These are phyloP conservation scores for Sugiyamaella grinbergsii DNA, from an alignment of 1,139 yeast genomes.

Conservation along the genomic window DNA sequence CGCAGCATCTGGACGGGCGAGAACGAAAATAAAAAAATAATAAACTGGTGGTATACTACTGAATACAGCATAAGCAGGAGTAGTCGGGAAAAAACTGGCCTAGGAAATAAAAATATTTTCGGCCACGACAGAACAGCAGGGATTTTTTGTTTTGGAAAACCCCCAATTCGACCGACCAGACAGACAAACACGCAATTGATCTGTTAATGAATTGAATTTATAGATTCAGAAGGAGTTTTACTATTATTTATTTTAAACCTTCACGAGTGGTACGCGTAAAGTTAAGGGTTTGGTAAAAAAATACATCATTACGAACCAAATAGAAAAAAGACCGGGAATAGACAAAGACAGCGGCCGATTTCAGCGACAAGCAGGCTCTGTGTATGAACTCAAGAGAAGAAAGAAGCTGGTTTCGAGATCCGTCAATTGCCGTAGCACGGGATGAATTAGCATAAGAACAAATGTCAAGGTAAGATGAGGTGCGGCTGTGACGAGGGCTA, in stretches of 20 bases:
- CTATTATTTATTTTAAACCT: no score
- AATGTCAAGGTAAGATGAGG: conserved; percentile 21
- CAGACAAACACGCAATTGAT: not conserved
- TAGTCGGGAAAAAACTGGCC: not conserved
- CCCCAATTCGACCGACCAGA: no score
- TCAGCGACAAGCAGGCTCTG: no score
- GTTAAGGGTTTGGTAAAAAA: not conserved
- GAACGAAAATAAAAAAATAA: conserved; percentile 1
- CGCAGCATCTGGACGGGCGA: conserved; percentile 3
- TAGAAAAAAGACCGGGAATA: not conserved
- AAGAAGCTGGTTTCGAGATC: not conserved
- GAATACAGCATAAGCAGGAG: conserved; percentile 6
- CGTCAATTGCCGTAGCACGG: not conserved
- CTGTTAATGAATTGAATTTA: not conserved
- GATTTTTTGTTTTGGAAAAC: no score
- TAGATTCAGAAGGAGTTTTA: no score
- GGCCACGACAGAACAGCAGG: not conserved
- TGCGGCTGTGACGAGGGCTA: no score
- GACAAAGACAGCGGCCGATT: no score
- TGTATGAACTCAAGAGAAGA: no score
- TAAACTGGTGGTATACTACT: no score
- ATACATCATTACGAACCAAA: no score
- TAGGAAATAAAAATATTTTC: not conserved
- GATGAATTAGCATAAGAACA: conserved; percentile 13
- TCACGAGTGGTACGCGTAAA: not conserved